Base-by-base conservation (phyloP, 2,329 filamentous ascomycete species). In the Colletotrichum sojae region DNA sequence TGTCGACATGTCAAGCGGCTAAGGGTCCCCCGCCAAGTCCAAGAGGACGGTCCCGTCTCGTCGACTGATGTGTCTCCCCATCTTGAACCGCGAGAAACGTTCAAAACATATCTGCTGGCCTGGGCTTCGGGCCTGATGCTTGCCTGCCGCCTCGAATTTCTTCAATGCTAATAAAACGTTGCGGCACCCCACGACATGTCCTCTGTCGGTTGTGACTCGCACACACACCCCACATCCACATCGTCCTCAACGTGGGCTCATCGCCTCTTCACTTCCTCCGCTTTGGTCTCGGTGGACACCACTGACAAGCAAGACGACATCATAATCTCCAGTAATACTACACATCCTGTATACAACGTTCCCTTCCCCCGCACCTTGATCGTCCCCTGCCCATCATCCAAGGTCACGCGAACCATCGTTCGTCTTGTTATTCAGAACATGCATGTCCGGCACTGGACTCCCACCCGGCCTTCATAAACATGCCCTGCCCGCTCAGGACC, bases 311-410 rank as follows among this genome's bases (percentile, higher is more conserved):
- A 60, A 15, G 51, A 59, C 66, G 61, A 66, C 51, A 69, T 52
- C 55, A 56, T 66, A 55, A 20, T n/a, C 27, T 43, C 54, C 62
- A 51, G 51, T 62, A 67, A 69, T 69, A 67, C 62, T 31, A 65
- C 63, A 65, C 63, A 43, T 36, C 8, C 31, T 36, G 31, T 36
- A 39, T 27, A 60, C 56, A 67, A 69, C 43, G 62, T 61, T 52
- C 40, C 55, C 56, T 61, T 40, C 39, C 67, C 62, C 67, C 55
- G 62, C 62, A 56, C 39, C 55, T 52, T 56, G 43, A 56, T 67
- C 55, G 13, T 48, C 51, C 36, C 62, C 62, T 36, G 61, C 62
- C 20, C 66, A 51, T 46, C 36, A 45, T 66, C 45, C 62, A 31
- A 56, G 31, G 67, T 61, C 36, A 69, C 55, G 45, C 49, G 67